Base-by-base conservation (phyloP, 2,329 filamentous ascomycete genomes). In the Camillea tinctor region DNA sequence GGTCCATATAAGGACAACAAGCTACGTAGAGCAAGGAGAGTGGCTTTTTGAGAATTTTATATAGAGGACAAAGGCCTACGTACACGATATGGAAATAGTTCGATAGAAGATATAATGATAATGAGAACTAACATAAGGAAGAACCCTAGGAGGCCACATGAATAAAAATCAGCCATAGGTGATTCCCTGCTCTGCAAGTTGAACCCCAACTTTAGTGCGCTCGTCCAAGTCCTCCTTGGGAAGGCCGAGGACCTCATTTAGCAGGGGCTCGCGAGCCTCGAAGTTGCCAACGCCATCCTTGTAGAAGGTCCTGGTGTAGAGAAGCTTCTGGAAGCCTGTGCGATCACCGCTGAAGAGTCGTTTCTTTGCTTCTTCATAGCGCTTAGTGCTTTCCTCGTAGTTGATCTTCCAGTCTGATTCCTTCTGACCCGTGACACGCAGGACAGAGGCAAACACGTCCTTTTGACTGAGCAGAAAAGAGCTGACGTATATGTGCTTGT, bases 381-480 rank as follows among this genome's bases (percentile, higher is more conserved):
- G 79, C 69, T 83, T 72, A 49, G 75, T 63, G 1, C 76, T 73
- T 0, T 71, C 65, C 72, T 87, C 80, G 7, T 79, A 72, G 1
- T 69, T 76, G 58, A 91, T 79, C 1, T 69, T 79, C 88, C 88
- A 91, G 66, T 90, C 87, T 0, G 72, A 73, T 48, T 87, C 83
- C 1, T 74, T 81, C 0, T 82, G 85, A 0, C 81, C 81, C 0
- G 83, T 82, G 3, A 87, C 86, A 0, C 82, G 81, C 66, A 87
- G 79, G 13, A 88, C 73, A n/a, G 80, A 81, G 48, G 82, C 81
- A 57, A 91, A 79, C 77, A 91, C 90, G 9, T 91, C 87, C 11
- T 79, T 78, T 71, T 91, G 88, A 60, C 74, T 84, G 61, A 87
- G 65, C 11, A 75, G 71, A 74, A 89, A 90, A 61, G 83, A 87